Percentiles rank a stretch among this genome's conserved stretches.
phyloP scores from a whole-genome alignment of 2,329 filamentous ascomycete species.

The Aurifilum marmelostoma region DNA sequence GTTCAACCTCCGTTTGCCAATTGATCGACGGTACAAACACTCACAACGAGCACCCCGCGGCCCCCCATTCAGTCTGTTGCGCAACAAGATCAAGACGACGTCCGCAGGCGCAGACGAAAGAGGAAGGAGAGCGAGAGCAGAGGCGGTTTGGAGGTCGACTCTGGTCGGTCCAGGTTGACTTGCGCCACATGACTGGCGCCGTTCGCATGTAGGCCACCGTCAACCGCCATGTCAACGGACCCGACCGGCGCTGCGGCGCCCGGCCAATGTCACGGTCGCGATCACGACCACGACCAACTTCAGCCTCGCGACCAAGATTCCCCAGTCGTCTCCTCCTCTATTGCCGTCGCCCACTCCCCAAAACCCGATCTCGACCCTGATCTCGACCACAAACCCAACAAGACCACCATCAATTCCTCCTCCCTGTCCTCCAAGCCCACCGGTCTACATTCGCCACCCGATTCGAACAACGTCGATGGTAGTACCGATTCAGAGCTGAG shows the following conservation, averaged over 20 bases:
- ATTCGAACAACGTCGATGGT: constrained; percentile 64
- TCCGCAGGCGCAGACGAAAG: not conserved
- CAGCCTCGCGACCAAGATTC: constrained; percentile 53
- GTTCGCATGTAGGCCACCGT: constrained; percentile 49
- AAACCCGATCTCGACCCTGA: constrained; percentile 33
- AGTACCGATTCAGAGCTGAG: constrained; percentile 66
- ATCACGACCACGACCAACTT: constrained; percentile 30
- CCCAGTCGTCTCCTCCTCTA: constrained; percentile 39
- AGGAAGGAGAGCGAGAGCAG: not conserved
- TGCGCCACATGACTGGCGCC: constrained; percentile 28
- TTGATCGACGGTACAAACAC: not conserved
- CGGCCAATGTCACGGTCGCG: constrained; percentile 27
- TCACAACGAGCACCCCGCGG: not conserved
- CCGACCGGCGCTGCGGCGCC: constrained; percentile 54
- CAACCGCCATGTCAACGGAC: constrained; percentile 57
- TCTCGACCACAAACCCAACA: constrained; percentile 17
- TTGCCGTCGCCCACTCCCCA: constrained; percentile 39
- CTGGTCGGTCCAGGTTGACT: constrained; percentile 1
- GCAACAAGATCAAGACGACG: not conserved
- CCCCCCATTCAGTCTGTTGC: not conserved
- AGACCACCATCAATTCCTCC: constrained; percentile 33
- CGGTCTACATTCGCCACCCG: constrained; percentile 65
- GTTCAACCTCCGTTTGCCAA: not conserved
- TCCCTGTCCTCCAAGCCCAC: constrained; percentile 44
- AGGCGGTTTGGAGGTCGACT: not conserved